Conservation (phyloP, 257 asterid species). For the Penstemon newberryi region DNA sequence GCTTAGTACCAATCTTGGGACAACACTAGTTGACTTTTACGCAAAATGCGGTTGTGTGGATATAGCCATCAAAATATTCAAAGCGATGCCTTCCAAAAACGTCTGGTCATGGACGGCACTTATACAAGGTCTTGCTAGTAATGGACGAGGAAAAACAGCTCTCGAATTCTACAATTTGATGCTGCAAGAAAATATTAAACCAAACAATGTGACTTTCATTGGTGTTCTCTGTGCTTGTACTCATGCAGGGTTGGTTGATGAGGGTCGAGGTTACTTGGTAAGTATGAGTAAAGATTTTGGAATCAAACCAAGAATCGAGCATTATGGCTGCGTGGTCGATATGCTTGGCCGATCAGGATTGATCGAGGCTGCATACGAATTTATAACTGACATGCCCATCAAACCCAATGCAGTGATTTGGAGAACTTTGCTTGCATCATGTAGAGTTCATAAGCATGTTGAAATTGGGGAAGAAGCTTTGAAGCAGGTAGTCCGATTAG, state of each 20-base stretch:
- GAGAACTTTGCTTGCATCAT: slow-evolving; percentile 52
- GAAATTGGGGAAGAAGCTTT: slow-evolving; percentile 54
- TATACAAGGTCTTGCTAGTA: slow-evolving; percentile 52
- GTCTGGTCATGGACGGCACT: slow-evolving; percentile 51
- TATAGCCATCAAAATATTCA: slow-evolving; percentile 38
- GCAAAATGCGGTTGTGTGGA: slow-evolving; percentile 49
- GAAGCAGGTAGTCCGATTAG: slow-evolving; percentile 37
- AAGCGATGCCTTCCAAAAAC: slow-evolving; percentile 34
- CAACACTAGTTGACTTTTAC: slow-evolving; percentile 48
- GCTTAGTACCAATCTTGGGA: slow-evolving; percentile 39
- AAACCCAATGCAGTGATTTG: slow-evolving; percentile 49
- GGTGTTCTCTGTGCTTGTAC: slow-evolving; percentile 51
- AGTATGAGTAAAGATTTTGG: slow-evolving; percentile 43
- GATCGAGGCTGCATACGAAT: slow-evolving; percentile 39
- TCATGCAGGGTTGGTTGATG: slow-evolving; percentile 45
- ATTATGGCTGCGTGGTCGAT: slow-evolving; percentile 55
- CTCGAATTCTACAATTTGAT: slow-evolving; percentile 37
- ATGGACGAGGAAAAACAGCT: slow-evolving; percentile 41
- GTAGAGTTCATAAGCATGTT: slow-evolving; percentile 38
- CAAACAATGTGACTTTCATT: slow-evolving; percentile 47
- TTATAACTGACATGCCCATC: slow-evolving; percentile 44
- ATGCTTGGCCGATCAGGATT: slow-evolving; percentile 49
- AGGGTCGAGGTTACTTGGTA: slow-evolving; percentile 32
- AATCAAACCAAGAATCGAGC: slow-evolving; percentile 47
- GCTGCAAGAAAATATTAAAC: slow-evolving; percentile 36